Percentiles rank a stretch among this genome's conserved stretches.
phyloP scores from a whole-genome alignment of 1,284 basidiomycete species.

The Abortiporus biennis region DNA sequence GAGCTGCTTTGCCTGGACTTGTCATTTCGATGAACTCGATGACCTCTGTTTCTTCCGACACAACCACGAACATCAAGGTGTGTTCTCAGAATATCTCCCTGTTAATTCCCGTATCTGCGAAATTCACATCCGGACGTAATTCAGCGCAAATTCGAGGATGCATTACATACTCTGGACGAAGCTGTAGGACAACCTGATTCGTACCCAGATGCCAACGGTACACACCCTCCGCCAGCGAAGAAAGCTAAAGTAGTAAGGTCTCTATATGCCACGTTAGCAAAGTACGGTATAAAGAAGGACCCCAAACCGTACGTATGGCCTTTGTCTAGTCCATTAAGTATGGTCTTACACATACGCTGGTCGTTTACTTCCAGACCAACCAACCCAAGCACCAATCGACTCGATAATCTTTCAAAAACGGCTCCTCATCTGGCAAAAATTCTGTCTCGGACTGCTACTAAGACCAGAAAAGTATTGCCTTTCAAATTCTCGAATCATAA shows the following conservation, averaged over 20 bases:
- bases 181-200: constrained; percentile 38
- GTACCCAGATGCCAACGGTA: constrained; percentile 22
- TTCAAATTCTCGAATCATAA: constrained; percentile 29
- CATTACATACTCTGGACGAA: constrained; percentile 56
- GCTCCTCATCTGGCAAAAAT: constrained; percentile 67
- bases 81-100: no score
- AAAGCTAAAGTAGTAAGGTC: constrained; percentile 47
- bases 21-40: no score
- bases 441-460: constrained; percentile 52
- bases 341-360: not conserved
- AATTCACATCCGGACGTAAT: no score
- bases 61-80: no score
- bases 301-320: constrained; percentile 29
- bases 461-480: constrained; percentile 45
- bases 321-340: not conserved
- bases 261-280: constrained; percentile 67
- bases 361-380: constrained; percentile 10
- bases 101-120: no score
- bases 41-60: no score
- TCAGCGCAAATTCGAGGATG: constrained; percentile 72
- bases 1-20: no score
- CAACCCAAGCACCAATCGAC: constrained; percentile 10
- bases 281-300: constrained; percentile 63
- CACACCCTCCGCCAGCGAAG: constrained; percentile 40
- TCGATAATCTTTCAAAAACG: constrained; percentile 39